phyloP scores from a whole-genome alignment of 495 filamentous ascomycete species.

The Penicillium soppii region DNA sequence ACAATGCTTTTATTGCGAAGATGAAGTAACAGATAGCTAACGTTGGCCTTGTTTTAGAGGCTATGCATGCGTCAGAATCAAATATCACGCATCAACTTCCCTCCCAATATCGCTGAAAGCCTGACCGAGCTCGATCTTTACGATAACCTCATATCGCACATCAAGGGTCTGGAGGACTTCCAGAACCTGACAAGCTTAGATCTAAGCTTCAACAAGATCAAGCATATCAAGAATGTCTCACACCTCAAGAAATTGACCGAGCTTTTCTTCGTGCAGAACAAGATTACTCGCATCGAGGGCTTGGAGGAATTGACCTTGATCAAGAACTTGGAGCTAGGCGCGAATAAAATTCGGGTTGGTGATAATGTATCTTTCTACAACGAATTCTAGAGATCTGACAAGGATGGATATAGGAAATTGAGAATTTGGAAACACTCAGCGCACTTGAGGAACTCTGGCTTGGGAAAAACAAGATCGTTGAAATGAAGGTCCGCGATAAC shows the following conservation, averaged over 20 bases:
- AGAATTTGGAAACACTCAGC: slow-evolving; percentile 76
- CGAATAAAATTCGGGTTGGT: slow-evolving; percentile 78
- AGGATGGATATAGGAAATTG: slow-evolving; percentile 63
- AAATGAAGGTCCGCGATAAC: slow-evolving; percentile 58
- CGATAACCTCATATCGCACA: slow-evolving; percentile 91
- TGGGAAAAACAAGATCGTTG: slow-evolving; percentile 95
- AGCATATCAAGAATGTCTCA: slow-evolving; percentile 88
- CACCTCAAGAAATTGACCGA: slow-evolving; percentile 79
- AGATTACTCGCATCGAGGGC: slow-evolving; percentile 82
- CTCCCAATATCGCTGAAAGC: slow-evolving; percentile 55
- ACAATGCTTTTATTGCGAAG: neutral
- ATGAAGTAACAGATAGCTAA: slow-evolving; percentile 10
- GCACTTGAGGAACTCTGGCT: slow-evolving; percentile 88
- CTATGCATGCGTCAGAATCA: slow-evolving; percentile 93
- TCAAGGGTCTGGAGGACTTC: slow-evolving; percentile 79
- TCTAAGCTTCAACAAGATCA: slow-evolving; percentile 98
- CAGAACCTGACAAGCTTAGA: slow-evolving; percentile 75
- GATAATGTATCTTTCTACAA: neutral
- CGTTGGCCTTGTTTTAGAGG: slow-evolving; percentile 44
- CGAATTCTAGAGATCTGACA: slow-evolving; percentile 1
- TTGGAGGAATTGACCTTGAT: slow-evolving; percentile 72
- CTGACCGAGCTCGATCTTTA: slow-evolving; percentile 90
- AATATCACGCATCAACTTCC: slow-evolving; percentile 76
- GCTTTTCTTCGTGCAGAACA: slow-evolving; percentile 94
- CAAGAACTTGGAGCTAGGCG: slow-evolving; percentile 83